phyloP scores from a whole-genome alignment of 1,284 basidiomycete genomes.

The Sutorius eximius region DNA sequence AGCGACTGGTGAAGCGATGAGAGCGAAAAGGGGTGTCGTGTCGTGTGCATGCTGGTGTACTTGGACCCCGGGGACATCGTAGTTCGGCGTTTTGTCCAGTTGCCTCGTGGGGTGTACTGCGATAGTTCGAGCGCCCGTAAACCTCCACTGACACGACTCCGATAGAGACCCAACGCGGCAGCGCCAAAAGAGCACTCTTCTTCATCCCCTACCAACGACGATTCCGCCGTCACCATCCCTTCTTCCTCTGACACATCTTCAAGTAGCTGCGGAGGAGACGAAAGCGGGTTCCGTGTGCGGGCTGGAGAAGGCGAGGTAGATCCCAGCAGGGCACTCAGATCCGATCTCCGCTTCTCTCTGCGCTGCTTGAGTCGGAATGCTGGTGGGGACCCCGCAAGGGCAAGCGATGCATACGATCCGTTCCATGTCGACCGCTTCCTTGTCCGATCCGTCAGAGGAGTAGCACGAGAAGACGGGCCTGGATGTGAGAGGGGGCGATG shows the following conservation, averaged over 20 bases:
- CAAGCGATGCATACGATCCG: conserved; percentile 56
- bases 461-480: conserved; percentile 29
- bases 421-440: conserved; percentile 75
- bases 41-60: conserved; percentile 59
- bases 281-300: conserved; percentile 20
- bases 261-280: conserved; percentile 29
- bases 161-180: conserved; percentile 58
- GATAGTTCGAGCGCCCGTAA: conserved; percentile 46
- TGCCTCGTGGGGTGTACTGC: conserved; percentile 26
- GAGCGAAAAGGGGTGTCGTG: conserved; percentile 64
- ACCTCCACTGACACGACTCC: conserved; percentile 51
- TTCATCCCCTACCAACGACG: conserved; percentile 19
- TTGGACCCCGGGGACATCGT: conserved; percentile 48
- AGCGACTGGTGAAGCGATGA: conserved; percentile 59
- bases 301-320: conserved; percentile 25
- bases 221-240: conserved; percentile 27
- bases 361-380: conserved; percentile 41
- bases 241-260: conserved; percentile 45
- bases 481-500: conserved; percentile 48
- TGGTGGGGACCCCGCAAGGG: conserved; percentile 45
- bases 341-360: conserved; percentile 53
- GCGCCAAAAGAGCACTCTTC: conserved; percentile 50
- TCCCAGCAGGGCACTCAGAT: conserved; percentile 49
- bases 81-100: conserved; percentile 23
- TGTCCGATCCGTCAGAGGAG: conserved; percentile 29